phyloP scores from a whole-genome alignment of 2,329 filamentous ascomycete genomes.

The Xylaria sp. region DNA sequence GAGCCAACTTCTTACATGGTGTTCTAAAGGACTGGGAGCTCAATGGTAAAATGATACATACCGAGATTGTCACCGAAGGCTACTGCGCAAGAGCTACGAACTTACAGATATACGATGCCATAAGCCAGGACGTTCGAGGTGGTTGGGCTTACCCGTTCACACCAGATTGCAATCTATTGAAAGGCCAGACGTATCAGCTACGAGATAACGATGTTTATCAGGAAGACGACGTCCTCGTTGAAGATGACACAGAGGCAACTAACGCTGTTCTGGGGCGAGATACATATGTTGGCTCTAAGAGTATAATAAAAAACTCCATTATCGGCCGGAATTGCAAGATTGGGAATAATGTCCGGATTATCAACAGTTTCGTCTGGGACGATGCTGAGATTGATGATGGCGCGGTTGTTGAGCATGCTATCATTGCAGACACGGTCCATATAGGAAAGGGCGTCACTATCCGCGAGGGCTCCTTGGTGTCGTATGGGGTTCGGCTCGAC shows the following conservation, averaged over 20 bases:
- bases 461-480: constrained; percentile 76
- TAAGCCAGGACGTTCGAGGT: constrained; percentile 84
- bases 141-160: constrained; percentile 89
- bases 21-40: constrained; percentile 96
- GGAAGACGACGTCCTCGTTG: constrained; percentile 77
- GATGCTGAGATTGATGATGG: constrained; percentile 78
- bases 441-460: constrained; percentile 75
- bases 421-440: constrained; percentile 74
- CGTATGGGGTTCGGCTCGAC: constrained; percentile 75
- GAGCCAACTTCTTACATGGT: constrained; percentile 87
- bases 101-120: constrained; percentile 85
- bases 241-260: constrained; percentile 71
- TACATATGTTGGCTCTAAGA: constrained; percentile 75
- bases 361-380: constrained; percentile 88
- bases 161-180: constrained; percentile 84
- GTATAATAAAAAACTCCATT: constrained; percentile 73
- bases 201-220: constrained; percentile 74
- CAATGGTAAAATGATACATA: constrained; percentile 96
- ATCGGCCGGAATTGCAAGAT: constrained; percentile 87
- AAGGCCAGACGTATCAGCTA: constrained; percentile 76
- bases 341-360: constrained; percentile 79
- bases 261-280: constrained; percentile 78
- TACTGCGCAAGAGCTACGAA: constrained; percentile 89
- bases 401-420: constrained; percentile 70
- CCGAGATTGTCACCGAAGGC: constrained; percentile 79